Percentiles rank a stretch among this genome's conserved stretches.
phyloP scores from a whole-genome alignment of 2,329 filamentous ascomycete genomes.

The Madurella mycetomatis region DNA sequence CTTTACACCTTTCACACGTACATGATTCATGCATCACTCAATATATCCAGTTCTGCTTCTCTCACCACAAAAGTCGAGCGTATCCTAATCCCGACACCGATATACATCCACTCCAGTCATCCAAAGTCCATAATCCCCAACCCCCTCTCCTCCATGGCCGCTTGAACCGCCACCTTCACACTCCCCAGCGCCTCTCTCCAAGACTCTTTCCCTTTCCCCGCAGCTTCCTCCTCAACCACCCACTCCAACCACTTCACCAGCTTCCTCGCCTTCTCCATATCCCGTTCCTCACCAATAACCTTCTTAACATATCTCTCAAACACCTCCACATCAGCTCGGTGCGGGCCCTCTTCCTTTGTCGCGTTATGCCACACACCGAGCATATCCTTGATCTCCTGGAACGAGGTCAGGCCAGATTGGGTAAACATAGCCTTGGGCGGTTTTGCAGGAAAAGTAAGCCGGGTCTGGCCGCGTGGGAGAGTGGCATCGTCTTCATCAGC shows the following conservation, averaged over 20 bases:
- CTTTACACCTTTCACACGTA: neutral
- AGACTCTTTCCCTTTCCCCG: constrained; percentile 31
- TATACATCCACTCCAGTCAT: constrained; percentile 6
- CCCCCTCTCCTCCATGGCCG: constrained; percentile 52
- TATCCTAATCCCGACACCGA: neutral
- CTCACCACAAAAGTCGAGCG: too few species aligned
- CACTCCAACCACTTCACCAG: constrained; percentile 70
- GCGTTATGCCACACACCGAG: constrained; percentile 71
- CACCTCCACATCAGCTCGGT: constrained; percentile 70
- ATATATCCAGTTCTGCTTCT: neutral
- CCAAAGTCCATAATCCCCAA: constrained; percentile 51
- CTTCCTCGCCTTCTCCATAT: constrained; percentile 85
- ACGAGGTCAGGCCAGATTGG: constrained; percentile 37
- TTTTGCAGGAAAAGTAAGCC: constrained; percentile 42
- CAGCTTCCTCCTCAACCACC: constrained; percentile 48
- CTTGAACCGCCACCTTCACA: constrained; percentile 49
- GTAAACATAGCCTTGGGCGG: constrained; percentile 47
- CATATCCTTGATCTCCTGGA: constrained; percentile 65
- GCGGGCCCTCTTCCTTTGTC: constrained; percentile 71
- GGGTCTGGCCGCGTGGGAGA: constrained; percentile 36
- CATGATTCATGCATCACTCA: neutral
- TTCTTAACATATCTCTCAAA: constrained; percentile 66
- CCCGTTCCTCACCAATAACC: constrained; percentile 70
- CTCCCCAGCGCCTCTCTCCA: constrained; percentile 45
- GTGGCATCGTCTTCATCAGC: constrained; percentile 11